phyloP scores from a whole-genome alignment of 2,329 filamentous ascomycete genomes.

The Pseudogymnoascus sp. region DNA sequence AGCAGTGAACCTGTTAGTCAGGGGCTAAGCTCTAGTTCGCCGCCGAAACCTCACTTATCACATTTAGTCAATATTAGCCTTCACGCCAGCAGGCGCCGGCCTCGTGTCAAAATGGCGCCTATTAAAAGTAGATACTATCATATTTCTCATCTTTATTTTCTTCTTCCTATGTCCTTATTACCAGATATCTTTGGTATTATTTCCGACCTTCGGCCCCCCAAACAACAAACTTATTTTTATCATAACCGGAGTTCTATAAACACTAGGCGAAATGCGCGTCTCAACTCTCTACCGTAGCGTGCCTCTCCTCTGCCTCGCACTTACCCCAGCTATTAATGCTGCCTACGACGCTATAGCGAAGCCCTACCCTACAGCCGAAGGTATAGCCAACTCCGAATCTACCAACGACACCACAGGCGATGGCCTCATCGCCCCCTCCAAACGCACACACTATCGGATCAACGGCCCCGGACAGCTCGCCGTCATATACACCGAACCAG shows the following conservation, averaged over 20 bases:
- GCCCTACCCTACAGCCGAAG: not conserved
- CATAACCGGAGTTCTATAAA: not conserved
- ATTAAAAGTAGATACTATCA: not conserved
- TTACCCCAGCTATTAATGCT: not conserved
- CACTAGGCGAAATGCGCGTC: not conserved
- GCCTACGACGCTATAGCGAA: not conserved
- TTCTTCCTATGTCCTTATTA: not conserved
- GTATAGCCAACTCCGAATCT: not conserved
- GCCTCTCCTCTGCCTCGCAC: not conserved
- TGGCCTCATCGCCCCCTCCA: not conserved
- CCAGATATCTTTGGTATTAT: not conserved
- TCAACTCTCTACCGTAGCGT: not conserved
- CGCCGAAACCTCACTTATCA: not conserved
- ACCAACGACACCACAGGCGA: not conserved
- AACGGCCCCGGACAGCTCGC: not conserved
- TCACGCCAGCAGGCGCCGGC: not conserved
- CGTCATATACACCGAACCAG: not conserved
- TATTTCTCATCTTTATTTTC: not conserved
- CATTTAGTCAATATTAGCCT: not conserved
- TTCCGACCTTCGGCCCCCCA: no score
- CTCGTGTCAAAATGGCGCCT: not conserved
- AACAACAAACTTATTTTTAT: not conserved
- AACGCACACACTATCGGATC: not conserved
- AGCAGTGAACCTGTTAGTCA: not conserved
- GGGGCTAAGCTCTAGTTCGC: not conserved